Conservation (phyloP, 331 rosid genomes). For the Pyracantha coccinea region DNA sequence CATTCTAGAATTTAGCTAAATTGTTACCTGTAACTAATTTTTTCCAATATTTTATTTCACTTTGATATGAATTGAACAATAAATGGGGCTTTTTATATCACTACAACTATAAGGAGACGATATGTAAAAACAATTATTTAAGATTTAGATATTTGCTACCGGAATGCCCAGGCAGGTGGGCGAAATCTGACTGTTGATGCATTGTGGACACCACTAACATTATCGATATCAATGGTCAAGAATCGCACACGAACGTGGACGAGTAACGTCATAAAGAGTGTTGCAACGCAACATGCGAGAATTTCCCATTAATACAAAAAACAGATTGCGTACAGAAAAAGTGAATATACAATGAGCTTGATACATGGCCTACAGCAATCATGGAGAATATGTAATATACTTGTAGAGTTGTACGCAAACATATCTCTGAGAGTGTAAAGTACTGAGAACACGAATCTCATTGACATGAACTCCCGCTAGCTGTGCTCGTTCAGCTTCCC, state of each 20-base stretch:
- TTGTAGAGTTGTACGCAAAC: background rate
- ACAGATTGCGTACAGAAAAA: background rate
- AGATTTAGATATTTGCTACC: too few relatives aligned
- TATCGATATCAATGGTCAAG: background rate
- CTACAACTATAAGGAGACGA: too few relatives aligned
- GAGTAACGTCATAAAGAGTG: too few relatives aligned
- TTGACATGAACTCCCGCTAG: background rate
- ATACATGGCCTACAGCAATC: background rate
- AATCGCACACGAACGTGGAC: too few relatives aligned
- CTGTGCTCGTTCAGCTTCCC: conserved; percentile 20
- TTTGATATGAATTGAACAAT: too few relatives aligned
- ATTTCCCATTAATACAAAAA: background rate
- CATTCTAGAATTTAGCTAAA: too few relatives aligned
- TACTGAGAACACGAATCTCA: background rate
- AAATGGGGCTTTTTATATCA: too few relatives aligned
- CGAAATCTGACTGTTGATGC: background rate
- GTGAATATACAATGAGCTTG: background rate
- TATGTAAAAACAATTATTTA: too few relatives aligned
- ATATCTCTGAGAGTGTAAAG: background rate
- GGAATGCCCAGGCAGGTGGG: background rate
- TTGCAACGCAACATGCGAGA: too few relatives aligned
- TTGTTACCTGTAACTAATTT: too few relatives aligned
- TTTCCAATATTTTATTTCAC: too few relatives aligned
- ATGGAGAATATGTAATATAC: background rate
- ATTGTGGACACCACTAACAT: background rate